Conservation (phyloP, 805 yeast species). For the Yamadazyma akitaensis region DNA sequence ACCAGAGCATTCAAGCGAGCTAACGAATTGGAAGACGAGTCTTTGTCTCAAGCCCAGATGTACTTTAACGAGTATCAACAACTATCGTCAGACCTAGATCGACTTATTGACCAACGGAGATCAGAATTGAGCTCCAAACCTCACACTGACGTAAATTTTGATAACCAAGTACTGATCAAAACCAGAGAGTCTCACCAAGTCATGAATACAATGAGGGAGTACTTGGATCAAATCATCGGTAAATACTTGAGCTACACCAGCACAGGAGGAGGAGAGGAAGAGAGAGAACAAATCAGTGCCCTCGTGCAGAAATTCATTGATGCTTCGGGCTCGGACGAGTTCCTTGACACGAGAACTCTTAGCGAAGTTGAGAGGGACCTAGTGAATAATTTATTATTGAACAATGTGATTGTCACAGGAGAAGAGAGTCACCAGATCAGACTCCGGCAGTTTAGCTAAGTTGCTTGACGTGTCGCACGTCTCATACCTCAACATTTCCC, state of each 20-base stretch:
- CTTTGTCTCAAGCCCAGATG: neutral
- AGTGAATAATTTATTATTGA: slow-evolving; percentile 1
- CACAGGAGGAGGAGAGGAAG: neutral
- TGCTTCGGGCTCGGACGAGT: neutral
- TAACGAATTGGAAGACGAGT: neutral
- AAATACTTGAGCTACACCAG: neutral
- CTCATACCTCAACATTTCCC: too few species aligned
- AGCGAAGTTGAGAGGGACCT: slow-evolving; percentile 1
- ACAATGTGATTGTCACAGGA: slow-evolving; percentile 1
- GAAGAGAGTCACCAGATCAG: slow-evolving; percentile 5
- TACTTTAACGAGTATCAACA: neutral
- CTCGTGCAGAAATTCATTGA: slow-evolving; percentile 1
- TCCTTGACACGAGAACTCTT: neutral
- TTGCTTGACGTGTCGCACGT: too few species aligned
- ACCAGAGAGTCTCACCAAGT: neutral
- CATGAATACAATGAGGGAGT: neutral
- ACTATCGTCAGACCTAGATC: neutral
- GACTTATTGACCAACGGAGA: neutral
- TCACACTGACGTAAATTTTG: neutral
- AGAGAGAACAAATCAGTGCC: neutral
- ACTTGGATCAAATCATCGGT: neutral
- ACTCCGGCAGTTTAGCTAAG: slow-evolving; percentile 9
- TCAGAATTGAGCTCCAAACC: neutral
- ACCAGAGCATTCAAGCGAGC: neutral
- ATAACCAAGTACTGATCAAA: neutral